Percentiles rank a stretch among this genome's conserved stretches.
phyloP scores from a whole-genome alignment of 768 basidiomycete genomes.

The Ephemerocybe angulata region DNA sequence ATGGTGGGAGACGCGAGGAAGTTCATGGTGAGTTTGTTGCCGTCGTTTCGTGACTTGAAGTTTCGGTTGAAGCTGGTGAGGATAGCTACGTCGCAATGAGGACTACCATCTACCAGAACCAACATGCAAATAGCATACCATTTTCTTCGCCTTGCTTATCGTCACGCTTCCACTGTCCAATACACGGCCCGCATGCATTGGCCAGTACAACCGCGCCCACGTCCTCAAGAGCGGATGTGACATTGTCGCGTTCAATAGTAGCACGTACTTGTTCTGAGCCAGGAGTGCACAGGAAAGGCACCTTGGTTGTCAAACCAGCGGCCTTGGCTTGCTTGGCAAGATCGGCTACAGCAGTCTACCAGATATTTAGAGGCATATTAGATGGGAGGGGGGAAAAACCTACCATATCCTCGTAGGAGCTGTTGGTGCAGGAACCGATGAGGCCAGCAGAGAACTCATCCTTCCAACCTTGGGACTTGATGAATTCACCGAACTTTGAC shows the following conservation, averaged over 20 bases:
- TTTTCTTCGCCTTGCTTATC: slow-evolving; percentile 89
- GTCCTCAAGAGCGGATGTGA: slow-evolving; percentile 76
- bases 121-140: slow-evolving; percentile 48
- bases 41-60: slow-evolving; percentile 92
- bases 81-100: slow-evolving; percentile 56
- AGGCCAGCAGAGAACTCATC: slow-evolving; percentile 87
- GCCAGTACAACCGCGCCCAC: slow-evolving; percentile 95
- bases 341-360: slow-evolving; percentile 85
- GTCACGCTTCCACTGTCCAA: slow-evolving; percentile 97
- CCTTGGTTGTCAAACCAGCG: slow-evolving; percentile 76
- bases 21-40: slow-evolving; percentile 92
- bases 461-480: slow-evolving; percentile 88
- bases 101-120: not conserved
- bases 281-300: slow-evolving; percentile 85
- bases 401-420: slow-evolving; percentile 95
- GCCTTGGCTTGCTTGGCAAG: slow-evolving; percentile 85
- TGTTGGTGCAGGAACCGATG: slow-evolving; percentile 99
- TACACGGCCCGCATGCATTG: slow-evolving; percentile 98
- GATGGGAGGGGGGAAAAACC: slow-evolving; percentile 3
- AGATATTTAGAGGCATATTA: slow-evolving; percentile 4
- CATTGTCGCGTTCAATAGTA: slow-evolving; percentile 91
- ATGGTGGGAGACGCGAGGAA: slow-evolving; percentile 96
- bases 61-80: slow-evolving; percentile 94
- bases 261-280: slow-evolving; percentile 96
- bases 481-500: slow-evolving; percentile 78